Percentiles rank a stretch among this genome's conserved stretches.
These are phyloP conservation scores for Oryza brachyantha DNA, from an alignment of 176 grass and related monocot species.

Conservation along the genomic window DNA sequence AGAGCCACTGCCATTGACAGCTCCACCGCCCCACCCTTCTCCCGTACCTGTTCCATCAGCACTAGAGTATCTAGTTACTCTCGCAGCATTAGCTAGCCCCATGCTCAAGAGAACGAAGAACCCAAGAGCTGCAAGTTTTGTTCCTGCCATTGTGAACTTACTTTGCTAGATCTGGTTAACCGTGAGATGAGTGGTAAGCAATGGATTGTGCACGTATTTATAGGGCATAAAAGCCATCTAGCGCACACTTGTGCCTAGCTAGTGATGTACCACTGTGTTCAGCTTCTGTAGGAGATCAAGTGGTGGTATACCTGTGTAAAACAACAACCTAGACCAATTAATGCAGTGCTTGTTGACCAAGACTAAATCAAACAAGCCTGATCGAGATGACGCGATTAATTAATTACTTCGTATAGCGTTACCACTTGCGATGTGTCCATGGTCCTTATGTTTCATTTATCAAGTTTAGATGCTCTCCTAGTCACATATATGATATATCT, in stretches of 20 bases:
- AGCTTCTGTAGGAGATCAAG: not conserved
- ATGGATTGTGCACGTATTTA: not conserved
- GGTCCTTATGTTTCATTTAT: not conserved
- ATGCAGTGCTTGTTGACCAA: not conserved
- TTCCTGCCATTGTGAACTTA: constrained; percentile 11
- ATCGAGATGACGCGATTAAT: not conserved
- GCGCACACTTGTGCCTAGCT: too few species aligned
- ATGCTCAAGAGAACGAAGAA: constrained; percentile 19
- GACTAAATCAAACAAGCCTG: not conserved
- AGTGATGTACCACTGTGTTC: not conserved
- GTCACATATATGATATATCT: too few species aligned
- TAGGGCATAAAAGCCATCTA: not conserved
- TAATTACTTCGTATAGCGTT: not conserved
- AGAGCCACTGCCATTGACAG: not conserved
- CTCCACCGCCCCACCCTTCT: not conserved
- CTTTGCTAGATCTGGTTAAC: not conserved
- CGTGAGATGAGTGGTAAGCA: not conserved
- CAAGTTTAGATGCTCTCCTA: not conserved
- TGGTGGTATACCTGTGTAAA: not conserved
- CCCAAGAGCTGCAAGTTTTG: not conserved
- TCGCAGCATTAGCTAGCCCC: constrained; percentile 3
- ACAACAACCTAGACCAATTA: not conserved
- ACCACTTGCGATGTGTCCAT: not conserved
- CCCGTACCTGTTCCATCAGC: not conserved
- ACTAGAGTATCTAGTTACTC: not conserved